A percentile compares a stretch with the other conserved stretches of the same genome.
Conservation (phyloP, 257 asterid species). For the Datura wrightii region DNA sequence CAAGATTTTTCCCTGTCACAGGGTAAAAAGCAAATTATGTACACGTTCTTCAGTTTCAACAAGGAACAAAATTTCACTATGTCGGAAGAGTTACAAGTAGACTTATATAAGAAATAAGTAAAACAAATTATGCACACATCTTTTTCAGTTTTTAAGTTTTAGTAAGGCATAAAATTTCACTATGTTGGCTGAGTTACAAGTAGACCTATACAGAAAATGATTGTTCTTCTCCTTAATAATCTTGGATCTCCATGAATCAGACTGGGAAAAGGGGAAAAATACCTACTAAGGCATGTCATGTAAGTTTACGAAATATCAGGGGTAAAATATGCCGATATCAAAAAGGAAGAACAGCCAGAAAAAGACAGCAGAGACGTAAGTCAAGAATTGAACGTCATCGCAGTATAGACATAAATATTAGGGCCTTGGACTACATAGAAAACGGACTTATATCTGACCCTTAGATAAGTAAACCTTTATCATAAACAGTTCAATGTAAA, state of each 20-base stretch:
- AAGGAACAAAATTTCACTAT: background rate
- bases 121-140: background rate
- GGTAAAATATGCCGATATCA: too few relatives aligned
- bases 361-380: background rate
- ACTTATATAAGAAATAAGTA: background rate
- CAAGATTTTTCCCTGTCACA: constrained; percentile 63
- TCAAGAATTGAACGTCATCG: background rate
- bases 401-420: background rate
- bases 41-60: background rate
- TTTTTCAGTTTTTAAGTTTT: background rate
- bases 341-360: background rate
- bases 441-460: background rate
- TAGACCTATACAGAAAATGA: background rate
- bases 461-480: background rate
- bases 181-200: constrained; percentile 1
- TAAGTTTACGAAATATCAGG: background rate
- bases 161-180: background rate
- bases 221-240: background rate
- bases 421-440: background rate
- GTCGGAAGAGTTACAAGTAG: background rate
- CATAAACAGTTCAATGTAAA: background rate
- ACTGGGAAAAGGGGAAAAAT: background rate
- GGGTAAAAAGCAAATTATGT: background rate
- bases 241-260: background rate
- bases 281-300: background rate